Evolutionary conservation across 2,329 filamentous ascomycete species (phyloP).

Genomic region (Rhynchosporium secalis): DNA sequence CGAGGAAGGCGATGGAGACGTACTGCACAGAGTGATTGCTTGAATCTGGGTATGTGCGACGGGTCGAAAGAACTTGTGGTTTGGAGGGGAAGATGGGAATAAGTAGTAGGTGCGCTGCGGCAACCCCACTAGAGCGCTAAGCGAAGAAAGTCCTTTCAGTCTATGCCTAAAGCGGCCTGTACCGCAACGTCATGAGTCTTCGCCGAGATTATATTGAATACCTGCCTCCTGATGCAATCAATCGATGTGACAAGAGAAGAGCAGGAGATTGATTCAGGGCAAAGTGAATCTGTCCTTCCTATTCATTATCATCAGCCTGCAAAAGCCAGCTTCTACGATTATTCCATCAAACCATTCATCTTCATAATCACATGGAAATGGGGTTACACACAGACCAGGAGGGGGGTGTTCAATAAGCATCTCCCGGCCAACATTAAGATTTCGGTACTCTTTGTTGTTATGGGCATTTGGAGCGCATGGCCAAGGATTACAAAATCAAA

Average conservation of each 20-base stretch:
- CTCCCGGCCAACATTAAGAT: constrained; percentile 4
- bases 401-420: background rate
- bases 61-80: constrained; percentile 8
- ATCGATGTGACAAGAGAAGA: no score
- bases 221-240: no score
- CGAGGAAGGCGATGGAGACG: constrained; percentile 17
- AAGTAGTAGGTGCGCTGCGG: background rate
- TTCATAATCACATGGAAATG: constrained; percentile 4
- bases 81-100: constrained; percentile 1
- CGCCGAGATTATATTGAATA: background rate
- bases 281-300: background rate
- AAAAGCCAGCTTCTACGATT: background rate
- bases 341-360: background rate
- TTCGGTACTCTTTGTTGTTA: background rate
- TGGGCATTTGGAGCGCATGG: background rate
- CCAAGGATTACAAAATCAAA: no score
- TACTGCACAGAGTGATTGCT: constrained; percentile 40
- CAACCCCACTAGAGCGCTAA: constrained; percentile 2
- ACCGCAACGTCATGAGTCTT: constrained; percentile 1
- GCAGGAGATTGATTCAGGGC: no score
- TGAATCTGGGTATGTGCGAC: constrained; percentile 39
- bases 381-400: constrained; percentile 8
- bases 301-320: background rate
- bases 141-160: constrained; percentile 1
- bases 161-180: background rate